These are phyloP conservation scores for Xylaria sp. DNA, from an alignment of 2,329 filamentous ascomycete species.

Conservation along the genomic window DNA sequence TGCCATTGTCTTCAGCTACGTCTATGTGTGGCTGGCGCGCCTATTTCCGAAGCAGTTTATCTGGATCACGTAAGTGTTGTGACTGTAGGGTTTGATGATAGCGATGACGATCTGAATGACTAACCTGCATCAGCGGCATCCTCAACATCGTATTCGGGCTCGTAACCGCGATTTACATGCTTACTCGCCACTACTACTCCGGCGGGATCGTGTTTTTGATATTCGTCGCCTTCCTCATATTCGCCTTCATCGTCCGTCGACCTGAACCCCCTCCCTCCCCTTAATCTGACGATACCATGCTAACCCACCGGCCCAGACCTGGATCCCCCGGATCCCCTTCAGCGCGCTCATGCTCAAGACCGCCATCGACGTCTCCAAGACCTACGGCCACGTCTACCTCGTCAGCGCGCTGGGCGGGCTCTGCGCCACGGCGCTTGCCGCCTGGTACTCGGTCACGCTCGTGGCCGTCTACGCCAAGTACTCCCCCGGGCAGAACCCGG, in stretches of 20 bases:
- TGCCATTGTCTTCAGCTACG: slow-evolving; percentile 73
- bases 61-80: slow-evolving; percentile 66
- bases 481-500: slow-evolving; percentile 63
- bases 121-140: slow-evolving; percentile 58
- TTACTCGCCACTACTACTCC: slow-evolving; percentile 74
- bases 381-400: slow-evolving; percentile 82
- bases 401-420: slow-evolving; percentile 85
- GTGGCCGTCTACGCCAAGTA: slow-evolving; percentile 87
- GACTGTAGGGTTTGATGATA: too few relatives aligned
- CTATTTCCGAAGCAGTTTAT: slow-evolving; percentile 87
- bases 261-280: too few relatives aligned
- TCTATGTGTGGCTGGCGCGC: slow-evolving; percentile 76
- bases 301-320: slow-evolving; percentile 50
- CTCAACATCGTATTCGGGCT: slow-evolving; percentile 83
- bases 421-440: slow-evolving; percentile 72
- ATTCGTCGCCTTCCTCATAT: slow-evolving; percentile 76
- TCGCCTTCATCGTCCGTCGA: slow-evolving; percentile 68
- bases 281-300: not conserved
- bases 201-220: slow-evolving; percentile 87
- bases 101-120: too few relatives aligned
- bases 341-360: slow-evolving; percentile 88
- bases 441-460: slow-evolving; percentile 85
- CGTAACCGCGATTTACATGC: slow-evolving; percentile 86
- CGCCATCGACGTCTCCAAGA: slow-evolving; percentile 80
- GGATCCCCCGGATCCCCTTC: slow-evolving; percentile 90